phyloP scores from a whole-genome alignment of 768 basidiomycete genomes.

The Glaciozyma martinii region DNA sequence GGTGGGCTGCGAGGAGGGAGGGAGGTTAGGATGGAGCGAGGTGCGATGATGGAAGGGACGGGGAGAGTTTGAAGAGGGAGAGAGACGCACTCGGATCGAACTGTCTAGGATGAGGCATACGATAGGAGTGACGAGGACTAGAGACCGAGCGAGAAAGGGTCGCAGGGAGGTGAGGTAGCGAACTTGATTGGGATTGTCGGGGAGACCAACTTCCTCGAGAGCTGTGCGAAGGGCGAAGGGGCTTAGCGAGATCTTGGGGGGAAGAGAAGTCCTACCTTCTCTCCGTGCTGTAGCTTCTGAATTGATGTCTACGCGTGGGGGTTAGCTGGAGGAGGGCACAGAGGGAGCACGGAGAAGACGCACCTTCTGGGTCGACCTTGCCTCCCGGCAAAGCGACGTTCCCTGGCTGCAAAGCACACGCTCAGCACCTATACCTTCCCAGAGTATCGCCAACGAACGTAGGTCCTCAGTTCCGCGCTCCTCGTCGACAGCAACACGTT shows the following conservation, averaged over 20 bases:
- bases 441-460: neutral
- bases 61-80: neutral
- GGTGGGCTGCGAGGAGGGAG: too few relatives aligned
- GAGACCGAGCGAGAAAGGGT: slow-evolving; percentile 31
- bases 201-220: slow-evolving; percentile 34
- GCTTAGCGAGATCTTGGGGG: neutral
- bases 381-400: slow-evolving; percentile 28
- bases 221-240: slow-evolving; percentile 10
- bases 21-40: too few relatives aligned
- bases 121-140: slow-evolving; percentile 30
- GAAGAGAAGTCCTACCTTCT: slow-evolving; percentile 10
- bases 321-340: neutral
- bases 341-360: accelerated
- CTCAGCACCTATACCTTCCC: neutral
- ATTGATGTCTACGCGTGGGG: slow-evolving; percentile 11
- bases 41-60: neutral
- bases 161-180: slow-evolving; percentile 32
- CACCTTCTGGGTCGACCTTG: slow-evolving; percentile 27
- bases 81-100: slow-evolving; percentile 9
- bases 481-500: slow-evolving; percentile 27
- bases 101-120: slow-evolving; percentile 28
- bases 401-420: slow-evolving; percentile 6
- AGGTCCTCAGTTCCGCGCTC: slow-evolving; percentile 8
- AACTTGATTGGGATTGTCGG: slow-evolving; percentile 19
- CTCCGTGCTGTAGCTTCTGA: slow-evolving; percentile 27